These are phyloP conservation scores for Metarhizium album DNA, from an alignment of 2,329 filamentous ascomycete genomes.

Conservation along the genomic window DNA sequence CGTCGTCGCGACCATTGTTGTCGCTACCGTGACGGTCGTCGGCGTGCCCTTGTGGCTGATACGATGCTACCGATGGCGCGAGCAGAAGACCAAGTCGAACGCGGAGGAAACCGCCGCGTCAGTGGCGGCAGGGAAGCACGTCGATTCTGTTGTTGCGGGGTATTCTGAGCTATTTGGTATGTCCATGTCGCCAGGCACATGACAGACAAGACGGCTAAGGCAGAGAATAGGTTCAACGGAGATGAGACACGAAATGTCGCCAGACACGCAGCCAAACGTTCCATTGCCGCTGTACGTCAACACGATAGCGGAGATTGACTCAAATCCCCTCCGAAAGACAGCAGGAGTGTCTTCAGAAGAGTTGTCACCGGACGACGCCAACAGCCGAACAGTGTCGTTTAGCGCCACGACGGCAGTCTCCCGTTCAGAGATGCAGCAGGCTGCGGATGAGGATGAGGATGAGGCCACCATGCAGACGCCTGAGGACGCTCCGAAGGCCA, in stretches of 20 bases:
- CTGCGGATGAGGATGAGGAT: background rate
- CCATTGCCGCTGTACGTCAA: background rate
- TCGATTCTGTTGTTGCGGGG: background rate
- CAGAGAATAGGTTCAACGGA: background rate
- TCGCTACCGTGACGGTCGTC: background rate
- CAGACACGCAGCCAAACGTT: background rate
- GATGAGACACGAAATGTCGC: background rate
- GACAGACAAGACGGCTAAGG: background rate
- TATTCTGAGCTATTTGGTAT: background rate
- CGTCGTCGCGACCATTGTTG: background rate
- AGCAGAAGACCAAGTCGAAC: background rate
- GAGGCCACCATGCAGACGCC: background rate
- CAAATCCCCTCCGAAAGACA: background rate
- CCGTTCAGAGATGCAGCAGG: background rate
- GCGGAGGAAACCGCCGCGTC: background rate
- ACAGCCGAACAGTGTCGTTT: background rate
- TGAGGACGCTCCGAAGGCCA: background rate
- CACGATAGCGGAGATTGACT: background rate
- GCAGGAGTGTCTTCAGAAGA: background rate
- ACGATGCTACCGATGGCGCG: background rate
- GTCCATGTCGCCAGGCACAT: background rate
- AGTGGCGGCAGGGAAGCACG: background rate
- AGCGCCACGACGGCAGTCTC: background rate
- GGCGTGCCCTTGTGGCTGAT: background rate
- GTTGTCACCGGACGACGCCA: background rate